Evolutionary conservation across 164 flowering plant genomes (phyloP).

Genomic region (Nymphaea colorata): DNA sequence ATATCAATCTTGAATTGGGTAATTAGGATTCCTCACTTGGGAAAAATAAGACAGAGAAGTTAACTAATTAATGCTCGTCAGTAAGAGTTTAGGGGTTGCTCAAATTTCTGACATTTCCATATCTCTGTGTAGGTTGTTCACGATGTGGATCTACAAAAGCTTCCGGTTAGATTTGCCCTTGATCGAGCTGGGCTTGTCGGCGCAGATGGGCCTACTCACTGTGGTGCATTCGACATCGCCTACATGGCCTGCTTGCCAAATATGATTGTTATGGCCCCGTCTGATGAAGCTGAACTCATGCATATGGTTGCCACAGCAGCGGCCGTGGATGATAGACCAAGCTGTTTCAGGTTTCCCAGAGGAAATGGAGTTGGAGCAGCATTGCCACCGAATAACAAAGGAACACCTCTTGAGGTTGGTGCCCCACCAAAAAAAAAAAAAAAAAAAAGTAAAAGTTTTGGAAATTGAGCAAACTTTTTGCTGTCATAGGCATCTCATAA

Average conservation of each 20-base stretch:
- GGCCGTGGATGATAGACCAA: conserved; percentile 72
- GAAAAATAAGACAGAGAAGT: no score
- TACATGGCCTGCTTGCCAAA: conserved; percentile 96
- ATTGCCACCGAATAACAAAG: conserved; percentile 64
- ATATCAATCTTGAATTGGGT: not conserved
- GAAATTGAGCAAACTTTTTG: not conserved
- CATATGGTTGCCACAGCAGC: conserved; percentile 95
- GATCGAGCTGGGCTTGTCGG: conserved; percentile 93
- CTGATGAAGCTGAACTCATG: conserved; percentile 82
- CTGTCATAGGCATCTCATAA: no score
- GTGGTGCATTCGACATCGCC: conserved; percentile 88
- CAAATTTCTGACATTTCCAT: no score
- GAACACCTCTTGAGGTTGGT: conserved; percentile 67
- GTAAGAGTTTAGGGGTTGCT: not conserved
- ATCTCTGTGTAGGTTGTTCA: conserved; percentile 50
- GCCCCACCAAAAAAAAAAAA: not conserved
- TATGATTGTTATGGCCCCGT: conserved; percentile 96
- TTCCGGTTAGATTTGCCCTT: conserved; percentile 86
- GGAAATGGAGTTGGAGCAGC: conserved; percentile 68
- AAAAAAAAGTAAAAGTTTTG: not conserved
- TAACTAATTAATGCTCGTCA: not conserved
- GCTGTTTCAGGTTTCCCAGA: conserved; percentile 87
- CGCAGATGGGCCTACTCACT: conserved; percentile 95
- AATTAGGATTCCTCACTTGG: no score
- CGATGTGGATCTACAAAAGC: conserved; percentile 88